Conservation (phyloP, 2,329 filamentous ascomycete genomes). For the Pochonia chlamydosporia region DNA sequence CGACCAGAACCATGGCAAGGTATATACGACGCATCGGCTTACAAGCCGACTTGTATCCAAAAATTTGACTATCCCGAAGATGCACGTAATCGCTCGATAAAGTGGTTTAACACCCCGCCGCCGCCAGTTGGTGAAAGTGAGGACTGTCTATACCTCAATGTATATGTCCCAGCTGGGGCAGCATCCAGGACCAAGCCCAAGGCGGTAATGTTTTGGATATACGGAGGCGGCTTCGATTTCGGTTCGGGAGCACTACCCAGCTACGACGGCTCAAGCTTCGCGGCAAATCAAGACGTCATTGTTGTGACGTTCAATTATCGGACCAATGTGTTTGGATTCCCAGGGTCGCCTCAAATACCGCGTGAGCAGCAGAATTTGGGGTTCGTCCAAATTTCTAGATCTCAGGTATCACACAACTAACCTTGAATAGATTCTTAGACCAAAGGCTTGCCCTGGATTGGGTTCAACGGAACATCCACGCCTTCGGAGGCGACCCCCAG, state of each 20-base stretch:
- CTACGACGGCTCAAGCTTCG: constrained; percentile 36
- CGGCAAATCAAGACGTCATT: constrained; percentile 35
- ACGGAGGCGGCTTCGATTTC: constrained; percentile 32
- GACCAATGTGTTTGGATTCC: constrained; percentile 35
- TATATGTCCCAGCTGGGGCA: constrained; percentile 20
- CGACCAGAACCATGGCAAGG: constrained; percentile 13
- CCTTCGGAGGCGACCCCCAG: constrained; percentile 27
- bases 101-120: constrained; percentile 16
- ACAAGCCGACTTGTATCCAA: constrained; percentile 19
- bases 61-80: constrained; percentile 17
- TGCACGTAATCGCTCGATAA: constrained; percentile 11
- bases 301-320: constrained; percentile 43
- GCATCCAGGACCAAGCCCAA: constrained; percentile 19
- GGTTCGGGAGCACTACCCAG: constrained; percentile 28
- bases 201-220: constrained; percentile 38
- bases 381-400: no score
- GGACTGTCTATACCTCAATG: constrained; percentile 28
- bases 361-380: constrained; percentile 3
- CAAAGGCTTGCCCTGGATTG: constrained; percentile 28
- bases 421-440: constrained; percentile 25
- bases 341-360: constrained; percentile 13
- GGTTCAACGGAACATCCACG: constrained; percentile 12
- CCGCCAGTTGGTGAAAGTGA: constrained; percentile 21
- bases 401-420: no score
- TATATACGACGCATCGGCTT: constrained; percentile 17